These are phyloP conservation scores for Lyophyllum shimeji DNA, from an alignment of 768 basidiomycete species.

Conservation along the genomic window DNA sequence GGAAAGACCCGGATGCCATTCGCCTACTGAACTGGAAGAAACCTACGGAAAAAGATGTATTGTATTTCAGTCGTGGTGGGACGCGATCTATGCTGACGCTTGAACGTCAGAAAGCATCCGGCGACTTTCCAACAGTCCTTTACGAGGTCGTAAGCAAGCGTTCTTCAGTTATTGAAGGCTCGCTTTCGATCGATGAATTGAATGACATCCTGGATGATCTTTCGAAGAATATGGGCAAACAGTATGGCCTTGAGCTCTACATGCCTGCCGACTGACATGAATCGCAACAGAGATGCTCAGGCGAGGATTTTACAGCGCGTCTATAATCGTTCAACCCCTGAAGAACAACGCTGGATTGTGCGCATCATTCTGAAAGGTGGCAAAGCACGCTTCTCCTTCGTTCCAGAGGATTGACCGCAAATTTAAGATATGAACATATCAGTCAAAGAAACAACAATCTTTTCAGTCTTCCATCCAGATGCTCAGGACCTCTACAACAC, in stretches of 20 bases:
- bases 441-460: slow-evolving; percentile 92
- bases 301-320: slow-evolving; percentile 74
- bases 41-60: slow-evolving; percentile 66
- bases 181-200: slow-evolving; percentile 77
- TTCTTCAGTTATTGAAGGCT: slow-evolving; percentile 75
- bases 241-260: slow-evolving; percentile 42
- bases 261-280: slow-evolving; percentile 9
- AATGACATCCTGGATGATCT: slow-evolving; percentile 83
- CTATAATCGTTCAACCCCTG: slow-evolving; percentile 76
- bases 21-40: slow-evolving; percentile 90
- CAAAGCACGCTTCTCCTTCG: neutral
- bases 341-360: slow-evolving; percentile 95
- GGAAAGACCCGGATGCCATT: slow-evolving; percentile 76
- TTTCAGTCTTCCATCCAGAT: slow-evolving; percentile 90
- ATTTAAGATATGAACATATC: slow-evolving; percentile 83
- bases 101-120: slow-evolving; percentile 62
- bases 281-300: slow-evolving; percentile 62
- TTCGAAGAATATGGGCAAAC: slow-evolving; percentile 68
- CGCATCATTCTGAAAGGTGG: slow-evolving; percentile 93
- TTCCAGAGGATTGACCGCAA: neutral
- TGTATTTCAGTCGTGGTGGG: neutral
- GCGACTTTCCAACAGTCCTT: slow-evolving; percentile 86
- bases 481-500: slow-evolving; percentile 94
- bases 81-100: neutral
- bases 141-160: slow-evolving; percentile 85